Evolutionary conservation across 2,329 filamentous ascomycete genomes (phyloP), one percentile per base, ranked within the genome.

Genomic region (Penicillium sp.): DNA sequence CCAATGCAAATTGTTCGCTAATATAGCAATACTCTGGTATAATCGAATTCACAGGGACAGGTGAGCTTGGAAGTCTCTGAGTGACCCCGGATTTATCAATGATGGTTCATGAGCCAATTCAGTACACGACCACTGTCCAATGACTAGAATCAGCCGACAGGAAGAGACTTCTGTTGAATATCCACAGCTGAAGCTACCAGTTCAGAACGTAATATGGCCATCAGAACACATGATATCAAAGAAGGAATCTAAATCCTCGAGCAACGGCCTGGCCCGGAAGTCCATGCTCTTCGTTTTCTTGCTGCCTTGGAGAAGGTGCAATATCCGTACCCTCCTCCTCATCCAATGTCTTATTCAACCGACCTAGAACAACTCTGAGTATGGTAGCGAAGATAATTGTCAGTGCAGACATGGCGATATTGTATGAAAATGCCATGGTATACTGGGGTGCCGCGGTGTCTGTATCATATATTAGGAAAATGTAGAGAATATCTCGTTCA

Each of bases 361-460:
- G 53, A 14, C 53, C 53, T 18, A 60, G 53, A n/a, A 54, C 48
- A 34, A 60, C 50, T 11, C 58, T 48, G 42, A 60, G 47, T 16
- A 60, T 34, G 3, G 55, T 56, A 3, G 53, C 53, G 24, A 60
- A 60, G 22, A 42, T 43, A 13, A 60, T 54, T 6, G 58, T 56
- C 53, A 60, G 51, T 14, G 36, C 48, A 2, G 18, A 54, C 45
- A 60, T 53, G 5, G 44, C 55, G n/a, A 58, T 55, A 32, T 56
- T 56, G 32, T 52, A 24, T 9, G 47, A 54, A 21, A 59, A 58
- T 2, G 56, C 53, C 7, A 44, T 46, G 9, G 54, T 43, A 34
- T 61, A 64, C 48, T 55, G 50, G 36, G 67, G 65, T 1, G 57
- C 46, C 8, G 59, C 55, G 3, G 58, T 54, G 24, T 60, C 57